Conservation (phyloP, 345 rosid species). For the Angophora floribunda region DNA sequence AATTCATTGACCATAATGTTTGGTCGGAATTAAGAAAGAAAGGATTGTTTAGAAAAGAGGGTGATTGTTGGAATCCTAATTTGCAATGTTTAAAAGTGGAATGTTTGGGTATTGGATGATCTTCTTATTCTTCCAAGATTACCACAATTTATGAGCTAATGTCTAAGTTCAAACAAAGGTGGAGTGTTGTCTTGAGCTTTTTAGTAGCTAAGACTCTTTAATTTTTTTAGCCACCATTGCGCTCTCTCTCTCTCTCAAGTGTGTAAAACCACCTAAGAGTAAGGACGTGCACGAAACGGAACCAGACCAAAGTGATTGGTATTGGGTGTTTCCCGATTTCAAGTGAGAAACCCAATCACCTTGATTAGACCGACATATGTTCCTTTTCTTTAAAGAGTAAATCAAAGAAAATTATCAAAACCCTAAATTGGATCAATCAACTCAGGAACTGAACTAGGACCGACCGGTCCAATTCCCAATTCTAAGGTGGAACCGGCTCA, state of each 20-base stretch:
- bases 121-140: not conserved
- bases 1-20: accelerated
- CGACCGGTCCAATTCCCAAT: not conserved
- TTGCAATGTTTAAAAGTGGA: not conserved
- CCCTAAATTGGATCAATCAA: not conserved
- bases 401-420: too few relatives aligned
- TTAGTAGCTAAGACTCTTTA: not conserved
- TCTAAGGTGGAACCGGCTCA: not conserved
- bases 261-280: not conserved
- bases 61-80: not conserved
- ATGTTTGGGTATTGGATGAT: not conserved
- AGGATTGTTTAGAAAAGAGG: not conserved
- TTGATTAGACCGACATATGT: accelerated
- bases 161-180: not conserved
- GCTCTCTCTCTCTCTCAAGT: not conserved
- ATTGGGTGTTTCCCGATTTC: too few relatives aligned
- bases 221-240: not conserved
- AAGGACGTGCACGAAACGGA: not conserved
- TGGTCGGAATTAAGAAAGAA: not conserved
- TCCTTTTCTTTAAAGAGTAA: not conserved
- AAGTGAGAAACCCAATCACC: not conserved
- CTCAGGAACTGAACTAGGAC: too few relatives aligned
- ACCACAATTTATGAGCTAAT: not conserved
- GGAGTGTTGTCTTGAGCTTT: not conserved
- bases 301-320: not conserved